These are phyloP conservation scores for Ampelocalamus luodianensis DNA, from an alignment of 176 grass and related monocot species.

Conservation along the genomic window DNA sequence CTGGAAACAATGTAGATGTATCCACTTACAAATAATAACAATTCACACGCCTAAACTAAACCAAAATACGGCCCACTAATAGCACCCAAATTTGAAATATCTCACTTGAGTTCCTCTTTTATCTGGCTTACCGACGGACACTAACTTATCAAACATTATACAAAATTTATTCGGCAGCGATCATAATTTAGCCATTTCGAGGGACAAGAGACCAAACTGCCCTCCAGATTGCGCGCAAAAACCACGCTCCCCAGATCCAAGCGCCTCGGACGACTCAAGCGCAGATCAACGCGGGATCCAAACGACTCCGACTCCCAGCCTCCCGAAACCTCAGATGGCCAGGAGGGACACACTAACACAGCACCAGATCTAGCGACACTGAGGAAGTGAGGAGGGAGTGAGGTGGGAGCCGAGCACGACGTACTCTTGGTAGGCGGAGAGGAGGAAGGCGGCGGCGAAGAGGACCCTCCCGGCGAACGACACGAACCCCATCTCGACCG, in stretches of 20 bases:
- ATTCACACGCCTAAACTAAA: background rate
- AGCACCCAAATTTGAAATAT: background rate
- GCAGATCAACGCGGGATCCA: slow-evolving; percentile 13
- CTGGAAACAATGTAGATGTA: background rate
- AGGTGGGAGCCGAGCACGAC: background rate
- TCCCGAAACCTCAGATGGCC: background rate
- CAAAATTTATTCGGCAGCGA: background rate
- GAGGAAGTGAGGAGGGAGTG: background rate
- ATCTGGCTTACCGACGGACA: background rate
- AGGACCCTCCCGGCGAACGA: slow-evolving; percentile 72
- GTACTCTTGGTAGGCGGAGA: slow-evolving; percentile 82
- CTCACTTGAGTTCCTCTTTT: background rate
- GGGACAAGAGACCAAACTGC: background rate
- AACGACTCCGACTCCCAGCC: background rate
- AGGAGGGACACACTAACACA: background rate
- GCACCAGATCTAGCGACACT: slow-evolving; percentile 48
- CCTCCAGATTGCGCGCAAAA: background rate
- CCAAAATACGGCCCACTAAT: background rate
- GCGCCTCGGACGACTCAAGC: background rate
- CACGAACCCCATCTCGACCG: slow-evolving; percentile 68
- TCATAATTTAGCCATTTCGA: background rate
- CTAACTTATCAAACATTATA: background rate
- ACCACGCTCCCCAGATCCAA: slow-evolving; percentile 16
- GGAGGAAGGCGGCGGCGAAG: slow-evolving; percentile 68
- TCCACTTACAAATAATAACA: background rate